Evolutionary conservation across 2,329 filamentous ascomycete genomes (phyloP), one percentile per base, ranked within the genome.

Genomic region (Pseudogymnoascus sp.): DNA sequence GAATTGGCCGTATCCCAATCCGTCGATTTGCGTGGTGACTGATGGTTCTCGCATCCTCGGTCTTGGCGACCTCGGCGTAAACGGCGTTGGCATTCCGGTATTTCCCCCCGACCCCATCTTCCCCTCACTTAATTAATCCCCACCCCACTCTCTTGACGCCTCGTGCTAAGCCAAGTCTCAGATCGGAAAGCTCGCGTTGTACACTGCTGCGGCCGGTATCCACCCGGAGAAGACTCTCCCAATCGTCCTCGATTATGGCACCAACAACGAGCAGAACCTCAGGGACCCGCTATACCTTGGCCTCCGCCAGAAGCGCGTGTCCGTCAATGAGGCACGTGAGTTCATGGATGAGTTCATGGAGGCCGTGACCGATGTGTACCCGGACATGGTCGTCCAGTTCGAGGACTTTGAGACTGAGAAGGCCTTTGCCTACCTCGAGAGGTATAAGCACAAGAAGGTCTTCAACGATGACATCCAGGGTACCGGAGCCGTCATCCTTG

Each of bases 381-480:
- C 83, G 29, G 77, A 82, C 12, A 87, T 74, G 85, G 77, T 88
- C 54, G 90, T 97, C 67, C 95, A 97, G 75, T 97, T 96, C 71
- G 93, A 97, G 76, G 95, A 97, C 74, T 97, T 96, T 77, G 96
- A 97, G 81, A 96, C 93, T 72, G 83, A 85, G 70, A 87, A 87
- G 77, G 93, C 95, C 57, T 99, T 97, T 84, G 89, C 90, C 67
- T 93, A 96, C 72, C 84, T 97, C 42, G 89, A 95, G 74, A 86
- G 91, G 66, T 97, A 97, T 79, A 89, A 91, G 70, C 82, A 93
- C 74, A 93, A 96, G 81, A 93, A 90, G 76, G 96, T 91, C 83
- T 99, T 99, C 85, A 97, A 97, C 77, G 95, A 97, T 73, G 93
- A 99, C 74, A 95, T 99, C 73, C 93, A 97, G 80, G 93, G 93